Evolutionary conservation across 148 eudicot genomes (phyloP), one percentile per base, ranked within the genome.

Genomic region (Cornus controversa): DNA sequence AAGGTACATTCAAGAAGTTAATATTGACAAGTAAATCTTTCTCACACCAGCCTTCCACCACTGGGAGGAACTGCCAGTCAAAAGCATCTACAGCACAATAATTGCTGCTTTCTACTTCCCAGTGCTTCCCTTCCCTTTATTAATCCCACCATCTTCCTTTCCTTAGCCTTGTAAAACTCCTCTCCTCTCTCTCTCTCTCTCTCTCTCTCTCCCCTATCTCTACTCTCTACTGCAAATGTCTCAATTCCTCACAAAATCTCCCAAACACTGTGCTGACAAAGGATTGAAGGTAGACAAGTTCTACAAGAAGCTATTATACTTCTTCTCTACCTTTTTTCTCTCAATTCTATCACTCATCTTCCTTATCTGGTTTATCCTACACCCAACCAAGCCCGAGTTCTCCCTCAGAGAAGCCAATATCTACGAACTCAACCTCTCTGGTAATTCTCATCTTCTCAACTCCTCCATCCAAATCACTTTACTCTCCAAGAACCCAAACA

Each of bases 201-300:
- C 45, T 29, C 71, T n/a, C 77, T 77, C 69, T 64, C 62, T 47
- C 10, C 25, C 80, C 8, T 36, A 18, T 42, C 26, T 16, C 31
- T 29, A 1, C 34, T 31, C 34, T 31, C 65, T 70, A 54, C 70
- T 31, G 66, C 85, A 85, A 89, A 93, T 95, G 99, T 93, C 99
- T 86, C 85, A 85, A 89, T 40, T 87, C 31, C 2, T 18, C 69
- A 78, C 75, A 78, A 89, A 75, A 86, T 91, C 96, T 69, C 96
- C 99, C 28, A 89, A 95, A 85, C 97, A 95, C 72, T 93, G 99
- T 50, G 97, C 88, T 22, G 77, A 95, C 73, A 82, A 88, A 89
- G 89, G 91, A 10, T 75, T 85, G 16, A 80, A 81, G 71, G 24
- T 93, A 34, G 79, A 75, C 71, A 90, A 82, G 79, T 72, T 86